phyloP scores from a whole-genome alignment of 225 moss, liverwort and hornwort genomes.

The Thuidium tamariscinum region DNA sequence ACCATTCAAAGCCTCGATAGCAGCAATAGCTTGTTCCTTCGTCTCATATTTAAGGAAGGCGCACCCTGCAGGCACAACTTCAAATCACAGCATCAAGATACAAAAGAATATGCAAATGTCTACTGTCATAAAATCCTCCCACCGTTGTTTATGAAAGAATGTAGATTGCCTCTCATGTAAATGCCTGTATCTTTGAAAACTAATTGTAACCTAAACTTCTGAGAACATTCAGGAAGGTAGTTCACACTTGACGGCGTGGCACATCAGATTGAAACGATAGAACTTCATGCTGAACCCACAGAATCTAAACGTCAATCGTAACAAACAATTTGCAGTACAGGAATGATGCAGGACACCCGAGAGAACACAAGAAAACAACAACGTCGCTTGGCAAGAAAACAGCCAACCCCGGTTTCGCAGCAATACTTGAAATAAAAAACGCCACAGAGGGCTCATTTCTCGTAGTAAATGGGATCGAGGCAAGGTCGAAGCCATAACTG shows the following conservation, averaged over 20 bases:
- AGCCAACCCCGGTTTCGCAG: too few species aligned
- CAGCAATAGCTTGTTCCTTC: constrained; percentile 83
- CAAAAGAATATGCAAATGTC: neutral
- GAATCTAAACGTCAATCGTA: neutral
- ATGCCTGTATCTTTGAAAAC: neutral
- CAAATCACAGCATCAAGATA: neutral
- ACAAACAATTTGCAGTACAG: neutral
- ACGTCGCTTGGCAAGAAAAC: neutral
- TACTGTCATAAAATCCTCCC: neutral
- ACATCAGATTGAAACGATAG: neutral
- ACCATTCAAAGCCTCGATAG: constrained; percentile 81
- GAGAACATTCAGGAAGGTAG: neutral
- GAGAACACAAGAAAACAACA: neutral
- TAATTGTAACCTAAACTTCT: neutral
- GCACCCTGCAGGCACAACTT: constrained; percentile 44
- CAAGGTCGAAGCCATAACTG: neutral
- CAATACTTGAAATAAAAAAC: neutral
- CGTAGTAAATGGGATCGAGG: neutral
- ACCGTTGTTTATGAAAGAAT: neutral
- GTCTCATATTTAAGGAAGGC: constrained; percentile 86
- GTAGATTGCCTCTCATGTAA: neutral
- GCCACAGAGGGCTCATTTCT: neutral
- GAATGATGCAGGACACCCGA: neutral
- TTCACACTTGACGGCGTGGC: neutral
- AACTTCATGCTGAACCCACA: neutral